phyloP scores from a whole-genome alignment of 2,329 filamentous ascomycete genomes.

The Aureobasidium zeae region DNA sequence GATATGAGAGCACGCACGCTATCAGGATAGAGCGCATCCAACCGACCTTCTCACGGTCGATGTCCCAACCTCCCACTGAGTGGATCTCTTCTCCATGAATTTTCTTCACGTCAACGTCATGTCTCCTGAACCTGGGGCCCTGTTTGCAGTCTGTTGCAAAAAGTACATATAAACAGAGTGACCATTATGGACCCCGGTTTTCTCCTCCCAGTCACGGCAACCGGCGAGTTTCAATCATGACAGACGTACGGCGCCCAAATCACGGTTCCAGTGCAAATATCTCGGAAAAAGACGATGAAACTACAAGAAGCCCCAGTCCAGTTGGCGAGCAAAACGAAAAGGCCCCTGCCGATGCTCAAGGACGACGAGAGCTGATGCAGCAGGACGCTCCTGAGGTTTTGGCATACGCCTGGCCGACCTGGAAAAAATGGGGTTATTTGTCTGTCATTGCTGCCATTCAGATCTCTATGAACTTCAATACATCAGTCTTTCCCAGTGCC shows the following conservation, averaged over 20 bases:
- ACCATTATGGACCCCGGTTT: background rate
- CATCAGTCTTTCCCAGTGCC: slow-evolving; percentile 40
- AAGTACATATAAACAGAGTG: slow-evolving; percentile 6
- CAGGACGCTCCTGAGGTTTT: slow-evolving; percentile 28
- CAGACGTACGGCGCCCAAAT: slow-evolving; percentile 10
- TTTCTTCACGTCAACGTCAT: slow-evolving; percentile 14
- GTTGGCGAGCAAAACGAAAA: slow-evolving; percentile 16
- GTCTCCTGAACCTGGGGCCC: slow-evolving; percentile 9
- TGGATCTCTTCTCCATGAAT: slow-evolving; percentile 5
- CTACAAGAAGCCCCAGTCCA: slow-evolving; percentile 6
- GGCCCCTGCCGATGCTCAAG: slow-evolving; percentile 14
- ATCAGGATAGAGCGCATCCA: background rate
- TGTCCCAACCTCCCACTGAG: slow-evolving; percentile 8
- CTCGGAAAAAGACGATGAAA: slow-evolving; percentile 13
- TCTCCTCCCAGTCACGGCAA: background rate
- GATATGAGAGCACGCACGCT: background rate
- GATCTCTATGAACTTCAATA: slow-evolving; percentile 45
- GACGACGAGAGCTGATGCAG: slow-evolving; percentile 19
- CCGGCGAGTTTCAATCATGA: slow-evolving; percentile 5
- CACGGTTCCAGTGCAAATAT: slow-evolving; percentile 3
- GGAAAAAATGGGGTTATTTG: slow-evolving; percentile 42
- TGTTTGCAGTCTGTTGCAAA: background rate
- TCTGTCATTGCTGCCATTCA: slow-evolving; percentile 40
- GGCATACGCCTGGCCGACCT: slow-evolving; percentile 35
- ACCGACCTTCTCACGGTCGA: slow-evolving; percentile 12